Evolutionary conservation across 169 alveolate species (phyloP).

Genomic region (Babesia gibsoni): DNA sequence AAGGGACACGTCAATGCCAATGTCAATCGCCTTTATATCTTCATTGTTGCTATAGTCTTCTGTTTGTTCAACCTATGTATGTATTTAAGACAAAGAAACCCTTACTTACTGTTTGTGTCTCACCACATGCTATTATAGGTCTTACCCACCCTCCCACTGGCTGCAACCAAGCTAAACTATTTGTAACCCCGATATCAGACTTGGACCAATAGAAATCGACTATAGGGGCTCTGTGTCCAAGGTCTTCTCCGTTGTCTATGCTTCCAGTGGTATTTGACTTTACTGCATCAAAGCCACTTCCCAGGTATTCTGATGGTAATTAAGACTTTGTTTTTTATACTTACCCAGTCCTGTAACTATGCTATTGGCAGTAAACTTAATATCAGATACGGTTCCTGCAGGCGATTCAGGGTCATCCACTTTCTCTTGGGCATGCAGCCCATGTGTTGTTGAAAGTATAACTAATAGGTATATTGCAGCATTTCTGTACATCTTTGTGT

Average conservation of each 20-base stretch:
- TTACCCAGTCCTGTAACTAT: constrained; percentile 60
- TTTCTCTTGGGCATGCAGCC: no score
- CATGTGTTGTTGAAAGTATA: no score
- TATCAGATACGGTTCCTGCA: constrained; percentile 1
- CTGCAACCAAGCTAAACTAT: constrained; percentile 58
- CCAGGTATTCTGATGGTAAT: constrained; percentile 45
- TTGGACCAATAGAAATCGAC: constrained; percentile 58
- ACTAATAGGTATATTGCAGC: no score
- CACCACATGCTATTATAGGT: constrained; percentile 65
- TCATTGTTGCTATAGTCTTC: constrained; percentile 30
- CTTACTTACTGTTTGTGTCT: constrained; percentile 36
- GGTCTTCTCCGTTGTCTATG: constrained; percentile 55
- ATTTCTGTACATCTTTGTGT: no score
- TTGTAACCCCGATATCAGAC: constrained; percentile 62
- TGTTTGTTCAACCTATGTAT: constrained; percentile 27
- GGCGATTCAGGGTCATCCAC: no score
- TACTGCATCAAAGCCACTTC: constrained; percentile 57
- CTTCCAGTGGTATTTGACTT: constrained; percentile 49
- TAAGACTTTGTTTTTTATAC: neutral
- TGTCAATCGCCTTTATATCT: constrained; percentile 23
- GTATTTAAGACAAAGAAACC: neutral
- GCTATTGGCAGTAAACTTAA: constrained; percentile 33
- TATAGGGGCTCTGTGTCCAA: constrained; percentile 61
- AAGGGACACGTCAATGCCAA: constrained; percentile 1
- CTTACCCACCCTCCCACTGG: constrained; percentile 70